Percentiles rank a stretch among this genome's conserved stretches.
Conservation (phyloP, 345 rosid genomes). For the Tarenaya hassleriana region DNA sequence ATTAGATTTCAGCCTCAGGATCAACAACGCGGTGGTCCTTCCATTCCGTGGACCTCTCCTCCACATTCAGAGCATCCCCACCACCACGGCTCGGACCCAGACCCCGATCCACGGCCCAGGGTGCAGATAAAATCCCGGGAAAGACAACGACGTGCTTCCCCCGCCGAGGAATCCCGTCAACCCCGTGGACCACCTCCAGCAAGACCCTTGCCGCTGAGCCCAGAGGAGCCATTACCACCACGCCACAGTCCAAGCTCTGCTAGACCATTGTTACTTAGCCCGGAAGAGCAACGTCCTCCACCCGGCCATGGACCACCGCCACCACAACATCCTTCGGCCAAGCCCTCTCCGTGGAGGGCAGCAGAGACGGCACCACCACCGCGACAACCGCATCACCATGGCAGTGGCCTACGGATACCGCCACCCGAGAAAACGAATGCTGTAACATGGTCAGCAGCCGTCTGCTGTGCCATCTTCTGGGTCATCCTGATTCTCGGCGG, state of each 20-base stretch:
- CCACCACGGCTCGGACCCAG: constrained; percentile 18
- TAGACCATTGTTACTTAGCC: constrained; percentile 10
- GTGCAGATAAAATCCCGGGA: constrained; percentile 26
- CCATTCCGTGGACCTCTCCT: constrained; percentile 15
- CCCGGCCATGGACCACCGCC: constrained; percentile 3
- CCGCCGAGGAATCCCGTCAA: constrained; percentile 17
- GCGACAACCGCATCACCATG: constrained; percentile 20
- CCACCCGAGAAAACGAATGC: constrained; percentile 31
- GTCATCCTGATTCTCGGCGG: constrained; percentile 54
- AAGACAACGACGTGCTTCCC: constrained; percentile 16
- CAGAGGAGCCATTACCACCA: constrained; percentile 26
- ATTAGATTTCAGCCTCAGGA: constrained; percentile 24
- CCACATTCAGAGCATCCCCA: constrained; percentile 12
- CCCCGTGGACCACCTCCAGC: constrained; percentile 20
- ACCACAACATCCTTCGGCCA: constrained; percentile 9
- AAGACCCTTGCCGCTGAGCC: constrained; percentile 30
- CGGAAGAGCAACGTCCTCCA: constrained; percentile 12
- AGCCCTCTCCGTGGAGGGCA: constrained; percentile 19
- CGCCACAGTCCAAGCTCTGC: constrained; percentile 21
- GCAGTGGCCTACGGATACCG: constrained; percentile 17
- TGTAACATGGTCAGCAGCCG: constrained; percentile 39
- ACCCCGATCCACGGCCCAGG: constrained; percentile 17
- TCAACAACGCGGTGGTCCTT: constrained; percentile 25
- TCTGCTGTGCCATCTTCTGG: constrained; percentile 57
- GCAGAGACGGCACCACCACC: constrained; percentile 14